Percentiles rank a stretch among this genome's conserved stretches.
These are phyloP conservation scores for Trichosporon sp. DNA, from an alignment of 1,284 basidiomycete species.

Conservation along the genomic window DNA sequence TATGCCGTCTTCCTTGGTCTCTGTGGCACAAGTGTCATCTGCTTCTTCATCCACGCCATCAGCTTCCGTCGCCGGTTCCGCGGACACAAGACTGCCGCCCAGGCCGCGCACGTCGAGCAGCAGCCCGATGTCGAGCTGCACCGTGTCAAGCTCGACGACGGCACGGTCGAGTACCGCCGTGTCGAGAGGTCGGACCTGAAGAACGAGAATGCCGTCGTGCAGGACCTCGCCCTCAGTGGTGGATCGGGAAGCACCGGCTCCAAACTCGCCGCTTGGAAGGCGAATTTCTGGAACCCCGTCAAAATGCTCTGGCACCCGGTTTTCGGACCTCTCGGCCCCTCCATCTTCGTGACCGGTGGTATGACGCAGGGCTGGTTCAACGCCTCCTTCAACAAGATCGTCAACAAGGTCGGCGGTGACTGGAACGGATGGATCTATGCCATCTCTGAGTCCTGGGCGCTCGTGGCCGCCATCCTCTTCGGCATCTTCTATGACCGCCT, in stretches of 20 bases:
- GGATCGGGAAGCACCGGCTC: slow-evolving; percentile 10
- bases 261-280: slow-evolving; percentile 21
- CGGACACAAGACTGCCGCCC: background rate
- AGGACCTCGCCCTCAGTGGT: slow-evolving; percentile 26
- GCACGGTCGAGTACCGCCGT: slow-evolving; percentile 28
- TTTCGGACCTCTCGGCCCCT: slow-evolving; percentile 27
- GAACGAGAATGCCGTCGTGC: slow-evolving; percentile 29
- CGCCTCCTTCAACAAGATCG: slow-evolving; percentile 31
- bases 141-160: slow-evolving; percentile 28
- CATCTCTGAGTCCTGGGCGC: slow-evolving; percentile 29
- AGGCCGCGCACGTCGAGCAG: background rate
- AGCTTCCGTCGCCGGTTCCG: slow-evolving; percentile 31
- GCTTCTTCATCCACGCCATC: slow-evolving; percentile 26
- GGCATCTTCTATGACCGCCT: slow-evolving; percentile 33
- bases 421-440: slow-evolving; percentile 35
- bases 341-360: slow-evolving; percentile 31
- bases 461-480: slow-evolving; percentile 30
- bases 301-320: slow-evolving; percentile 31
- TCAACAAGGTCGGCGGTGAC: slow-evolving; percentile 29
- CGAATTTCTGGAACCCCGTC: slow-evolving; percentile 28
- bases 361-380: slow-evolving; percentile 35
- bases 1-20: slow-evolving; percentile 30
- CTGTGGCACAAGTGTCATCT: slow-evolving; percentile 22
- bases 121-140: slow-evolving; percentile 3
- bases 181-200: slow-evolving; percentile 22